Base-by-base conservation (phyloP, 2,329 filamentous ascomycete species). In the Polychaeton citri region DNA sequence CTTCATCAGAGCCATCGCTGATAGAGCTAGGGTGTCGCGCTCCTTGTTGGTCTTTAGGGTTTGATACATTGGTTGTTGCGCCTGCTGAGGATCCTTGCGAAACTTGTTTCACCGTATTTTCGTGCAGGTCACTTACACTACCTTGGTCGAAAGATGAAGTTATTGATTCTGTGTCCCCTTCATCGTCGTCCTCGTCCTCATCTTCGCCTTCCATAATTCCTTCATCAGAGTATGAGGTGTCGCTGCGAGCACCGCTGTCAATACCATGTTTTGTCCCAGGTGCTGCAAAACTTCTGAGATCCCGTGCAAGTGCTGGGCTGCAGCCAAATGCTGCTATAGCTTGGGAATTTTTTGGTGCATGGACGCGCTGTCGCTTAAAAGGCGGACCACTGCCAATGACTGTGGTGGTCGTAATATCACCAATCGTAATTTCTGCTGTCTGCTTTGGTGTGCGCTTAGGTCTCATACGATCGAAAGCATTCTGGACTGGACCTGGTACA, bases 91-190 rank as follows among this genome's bases (percentile, higher is more conserved):
- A 6, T 33, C 17, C 24, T 15, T 5, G 15, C 15, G 24, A 28
- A 7, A 7, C 5, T 5, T 28, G 24, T 10, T 10, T 7, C 5
- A 28, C 15, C 24, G 4, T 7, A 20, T 87, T 60, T 90, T 94
- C 50, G 76, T 86, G 1, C 86, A 86, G 0, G 79, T 94, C 57
- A 94, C 94, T 55, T 68, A 95, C 4, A 70, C 94, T 39, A 86
- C 94, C 56, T 75, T 93, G 18, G 66, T 92, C 41, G n/a, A n/a
- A n/a, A n/a, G n/a, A n/a, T n/a, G n/a, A n/a, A n/a, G n/a, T n/a
- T n/a, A n/a, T n/a, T n/a, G n/a, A n/a, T 64, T 73, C 40, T 71
- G 92, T 2, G 72, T 80, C 24, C 53, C 87, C 52, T 19, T 52
- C 50, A 8, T 50, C 43, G 10, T 48, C 47, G 13, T 37, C 41